phyloP scores from a whole-genome alignment of 2,329 filamentous ascomycete genomes.

The Colletotrichum neosansevieriae region DNA sequence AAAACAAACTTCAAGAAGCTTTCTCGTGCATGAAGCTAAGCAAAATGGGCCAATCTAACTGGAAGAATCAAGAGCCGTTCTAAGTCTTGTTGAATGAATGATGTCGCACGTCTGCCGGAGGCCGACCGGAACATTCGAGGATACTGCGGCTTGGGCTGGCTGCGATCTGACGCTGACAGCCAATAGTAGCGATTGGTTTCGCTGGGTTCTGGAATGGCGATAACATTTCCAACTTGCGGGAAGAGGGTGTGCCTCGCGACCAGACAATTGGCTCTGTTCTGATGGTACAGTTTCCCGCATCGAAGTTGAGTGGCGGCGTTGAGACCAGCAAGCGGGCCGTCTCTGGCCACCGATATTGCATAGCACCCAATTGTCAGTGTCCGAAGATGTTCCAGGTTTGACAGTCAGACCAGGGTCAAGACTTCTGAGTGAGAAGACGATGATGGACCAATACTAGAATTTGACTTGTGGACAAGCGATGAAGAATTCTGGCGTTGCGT shows the following conservation, averaged over 20 bases:
- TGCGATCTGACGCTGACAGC: no score
- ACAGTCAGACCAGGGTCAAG: no score
- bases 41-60: no score
- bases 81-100: not conserved
- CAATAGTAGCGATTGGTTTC: no score
- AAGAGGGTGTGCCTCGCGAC: not conserved
- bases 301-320: not conserved
- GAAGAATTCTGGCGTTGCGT: no score
- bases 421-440: no score
- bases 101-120: not conserved
- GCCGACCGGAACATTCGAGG: not conserved
- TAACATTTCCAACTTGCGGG: not conserved
- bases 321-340: not conserved
- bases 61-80: no score
- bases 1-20: no score
- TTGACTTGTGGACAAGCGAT: no score
- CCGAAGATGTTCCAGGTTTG: no score
- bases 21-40: no score
- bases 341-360: not conserved
- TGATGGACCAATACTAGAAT: no score
- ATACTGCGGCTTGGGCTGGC: not conserved
- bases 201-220: not conserved
- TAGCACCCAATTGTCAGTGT: not conserved
- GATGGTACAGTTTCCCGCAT: not conserved
- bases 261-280: not conserved